Evolutionary conservation across 352 stramenopile species (phyloP).

Genomic region (Phytophthora syringae): DNA sequence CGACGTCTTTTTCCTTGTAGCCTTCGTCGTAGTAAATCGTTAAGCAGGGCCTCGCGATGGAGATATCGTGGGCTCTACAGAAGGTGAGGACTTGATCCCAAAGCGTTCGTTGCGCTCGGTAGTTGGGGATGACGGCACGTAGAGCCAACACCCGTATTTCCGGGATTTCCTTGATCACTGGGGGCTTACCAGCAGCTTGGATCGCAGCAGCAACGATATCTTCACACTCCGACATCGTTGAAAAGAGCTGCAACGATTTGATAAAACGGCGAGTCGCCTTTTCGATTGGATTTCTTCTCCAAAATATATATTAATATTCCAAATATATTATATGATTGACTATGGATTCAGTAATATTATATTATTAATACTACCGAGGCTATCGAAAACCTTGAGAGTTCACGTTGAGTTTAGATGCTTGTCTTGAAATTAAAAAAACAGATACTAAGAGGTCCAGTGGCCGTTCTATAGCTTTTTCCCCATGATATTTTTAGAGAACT

Average conservation of each 20-base stretch:
- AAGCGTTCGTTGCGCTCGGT: conserved; percentile 47
- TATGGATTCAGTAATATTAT: no score
- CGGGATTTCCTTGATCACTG: conserved; percentile 39
- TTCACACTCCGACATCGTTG: conserved; percentile 25
- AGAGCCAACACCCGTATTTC: conserved; percentile 44
- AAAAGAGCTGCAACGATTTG: background rate
- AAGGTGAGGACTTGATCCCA: conserved; percentile 47
- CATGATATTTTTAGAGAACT: no score
- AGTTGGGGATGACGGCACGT: conserved; percentile 48
- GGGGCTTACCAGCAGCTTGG: conserved; percentile 16
- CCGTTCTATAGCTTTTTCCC: no score
- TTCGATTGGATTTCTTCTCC: no score
- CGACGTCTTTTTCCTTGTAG: conserved; percentile 51
- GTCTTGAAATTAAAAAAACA: no score
- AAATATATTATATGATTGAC: no score
- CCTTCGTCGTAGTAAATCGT: conserved; percentile 49
- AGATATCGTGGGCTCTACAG: conserved; percentile 19
- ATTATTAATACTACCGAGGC: no score
- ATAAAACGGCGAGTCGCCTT: no score
- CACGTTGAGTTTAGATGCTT: no score
- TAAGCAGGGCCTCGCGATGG: conserved; percentile 34
- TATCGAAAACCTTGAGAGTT: no score
- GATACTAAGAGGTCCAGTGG: no score
- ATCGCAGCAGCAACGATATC: conserved; percentile 18
- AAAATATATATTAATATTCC: no score